Evolutionary conservation across 2,329 filamentous ascomycete genomes (phyloP), one percentile per base, ranked within the genome.

Genomic region (Ascochyta rabiei): DNA sequence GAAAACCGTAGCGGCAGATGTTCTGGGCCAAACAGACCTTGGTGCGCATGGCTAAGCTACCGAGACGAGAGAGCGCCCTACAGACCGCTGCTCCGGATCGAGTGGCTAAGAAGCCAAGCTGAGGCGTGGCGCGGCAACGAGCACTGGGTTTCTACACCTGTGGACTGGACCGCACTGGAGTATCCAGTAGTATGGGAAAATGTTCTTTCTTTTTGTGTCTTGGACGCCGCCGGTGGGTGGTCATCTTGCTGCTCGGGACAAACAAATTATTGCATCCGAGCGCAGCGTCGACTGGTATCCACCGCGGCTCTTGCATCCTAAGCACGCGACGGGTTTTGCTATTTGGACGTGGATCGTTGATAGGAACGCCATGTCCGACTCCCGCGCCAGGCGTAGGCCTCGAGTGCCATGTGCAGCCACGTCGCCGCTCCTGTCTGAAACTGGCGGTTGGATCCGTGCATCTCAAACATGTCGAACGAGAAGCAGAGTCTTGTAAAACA

Each of bases 51-150:
- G 34, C 50, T 16, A n/a, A 16, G 44, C 50, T 48, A 48, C 39
- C 34, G 34, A 15, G 6, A 34, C 51, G 51, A 45, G 51, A 54
- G 45, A 48, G 39, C 34, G 23, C 23, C 51, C 28, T 40, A 41
- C 44, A 54, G 51, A 35, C 51, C 51, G 45, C 39, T 48, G 39
- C 39, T 39, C 40, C 38, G 51, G 51, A 48, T 40, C 45, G 33
- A 24, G 40, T 39, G 45, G 45, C 30, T 42, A 23, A 42, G 15
- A 15, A 6, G 43, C 43, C 16, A 30, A 53, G 35, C 18, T 23
- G 8, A n/a, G 33, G 30, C 34, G 24, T 44, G 43, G 48, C 48
- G 48, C 40, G 33, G 48, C 33, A 40, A 26, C 12, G 31, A 16
- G 16, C 35, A 19, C n/a, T 28, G 15, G 6, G 13, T 30, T 30